Conservation (phyloP, 2,329 filamentous ascomycete genomes). For the Plectosphaerella sp. region DNA sequence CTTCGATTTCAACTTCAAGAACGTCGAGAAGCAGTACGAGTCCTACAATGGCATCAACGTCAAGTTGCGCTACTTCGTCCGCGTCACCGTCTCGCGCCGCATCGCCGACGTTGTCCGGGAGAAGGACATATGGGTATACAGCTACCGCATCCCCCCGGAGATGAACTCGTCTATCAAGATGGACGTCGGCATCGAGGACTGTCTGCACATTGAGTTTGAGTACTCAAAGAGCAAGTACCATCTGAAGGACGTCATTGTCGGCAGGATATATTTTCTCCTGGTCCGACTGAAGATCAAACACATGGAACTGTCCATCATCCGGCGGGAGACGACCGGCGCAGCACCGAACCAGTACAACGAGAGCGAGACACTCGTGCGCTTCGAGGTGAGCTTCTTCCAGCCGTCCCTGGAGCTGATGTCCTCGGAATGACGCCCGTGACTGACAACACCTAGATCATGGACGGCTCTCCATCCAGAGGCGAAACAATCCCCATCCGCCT, state of each 20-base stretch:
- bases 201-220: constrained; percentile 97
- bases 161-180: constrained; percentile 99
- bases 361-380: constrained; percentile 94
- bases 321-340: constrained; percentile 91
- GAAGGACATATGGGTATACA: constrained; percentile 99
- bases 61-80: constrained; percentile 96
- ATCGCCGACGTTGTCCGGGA: constrained; percentile 98
- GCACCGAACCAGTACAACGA: constrained; percentile 99
- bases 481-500: constrained; percentile 93
- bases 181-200: constrained; percentile 99
- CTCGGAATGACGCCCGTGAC: background rate
- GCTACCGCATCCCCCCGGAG: constrained; percentile 95
- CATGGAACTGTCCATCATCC: constrained; percentile 98
- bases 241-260: constrained; percentile 97
- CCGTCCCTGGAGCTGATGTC: background rate
- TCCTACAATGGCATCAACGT: constrained; percentile 99
- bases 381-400: constrained; percentile 59
- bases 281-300: constrained; percentile 99
- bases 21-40: constrained; percentile 99
- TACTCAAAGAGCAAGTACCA: constrained; percentile 99
- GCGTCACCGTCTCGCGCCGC: constrained; percentile 90
- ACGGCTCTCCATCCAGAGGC: constrained; percentile 94
- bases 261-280: constrained; percentile 95
- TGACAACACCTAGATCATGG: constrained; percentile 71
- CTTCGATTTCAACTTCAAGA: constrained; percentile 99